A percentile compares a stretch with the other conserved stretches of the same genome.
Evolutionary conservation across 352 stramenopile species (phyloP).

Genomic region (Pythium rishiriense): DNA sequence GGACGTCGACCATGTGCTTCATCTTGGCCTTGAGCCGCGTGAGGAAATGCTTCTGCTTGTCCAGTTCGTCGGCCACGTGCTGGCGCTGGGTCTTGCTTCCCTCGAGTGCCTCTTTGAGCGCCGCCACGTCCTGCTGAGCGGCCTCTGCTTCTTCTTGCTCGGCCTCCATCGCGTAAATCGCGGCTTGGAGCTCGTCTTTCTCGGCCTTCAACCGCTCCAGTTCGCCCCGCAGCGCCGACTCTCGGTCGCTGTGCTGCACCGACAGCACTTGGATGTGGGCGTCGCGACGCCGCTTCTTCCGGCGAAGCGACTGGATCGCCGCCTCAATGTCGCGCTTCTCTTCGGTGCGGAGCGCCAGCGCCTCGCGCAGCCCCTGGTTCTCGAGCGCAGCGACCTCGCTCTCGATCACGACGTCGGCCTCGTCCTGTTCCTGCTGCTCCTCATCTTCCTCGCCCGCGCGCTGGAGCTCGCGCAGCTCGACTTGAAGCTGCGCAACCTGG

Average conservation of each 20-base stretch:
- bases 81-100: slow-evolving; percentile 14
- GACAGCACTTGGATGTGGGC: not conserved
- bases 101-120: slow-evolving; percentile 33
- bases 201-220: slow-evolving; percentile 39
- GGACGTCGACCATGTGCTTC: slow-evolving; percentile 61
- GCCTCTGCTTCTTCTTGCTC: slow-evolving; percentile 43
- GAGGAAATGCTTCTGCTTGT: slow-evolving; percentile 42
- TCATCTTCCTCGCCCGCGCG: slow-evolving; percentile 21
- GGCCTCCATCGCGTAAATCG: slow-evolving; percentile 43
- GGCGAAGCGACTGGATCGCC: slow-evolving; percentile 48
- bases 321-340: slow-evolving; percentile 66
- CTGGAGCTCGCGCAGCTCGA: slow-evolving; percentile 50
- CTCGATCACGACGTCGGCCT: slow-evolving; percentile 22
- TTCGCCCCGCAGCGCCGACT: slow-evolving; percentile 28
- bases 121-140: slow-evolving; percentile 34
- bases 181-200: slow-evolving; percentile 45
- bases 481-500: slow-evolving; percentile 45
- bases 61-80: slow-evolving; percentile 30
- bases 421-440: slow-evolving; percentile 24
- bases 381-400: slow-evolving; percentile 24
- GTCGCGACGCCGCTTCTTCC: slow-evolving; percentile 31
- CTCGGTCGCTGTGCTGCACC: not conserved
- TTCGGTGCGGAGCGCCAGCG: slow-evolving; percentile 49
- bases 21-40: slow-evolving; percentile 57
- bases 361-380: slow-evolving; percentile 42